Conservation (phyloP, 352 stramenopile genomes). For the Phytophthora colocasiae region DNA sequence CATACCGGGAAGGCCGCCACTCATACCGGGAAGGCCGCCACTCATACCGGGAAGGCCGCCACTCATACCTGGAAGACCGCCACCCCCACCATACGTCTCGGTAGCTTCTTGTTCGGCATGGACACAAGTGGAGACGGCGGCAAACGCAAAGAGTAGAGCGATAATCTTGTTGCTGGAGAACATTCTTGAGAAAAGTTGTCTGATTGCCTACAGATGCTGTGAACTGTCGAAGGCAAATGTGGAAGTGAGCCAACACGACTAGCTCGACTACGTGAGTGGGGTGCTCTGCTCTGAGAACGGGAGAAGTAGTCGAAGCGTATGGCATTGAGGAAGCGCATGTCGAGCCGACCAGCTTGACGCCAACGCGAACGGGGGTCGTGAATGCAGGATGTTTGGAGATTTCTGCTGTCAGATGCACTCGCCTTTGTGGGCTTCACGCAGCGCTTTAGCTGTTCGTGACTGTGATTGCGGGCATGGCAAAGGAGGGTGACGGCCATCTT, state of each 20-base stretch:
- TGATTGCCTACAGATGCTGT: not conserved
- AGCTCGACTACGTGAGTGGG: not conserved
- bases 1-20: not conserved
- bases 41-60: not conserved
- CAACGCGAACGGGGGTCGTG: not conserved
- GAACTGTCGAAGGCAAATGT: constrained; percentile 1
- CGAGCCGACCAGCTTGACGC: not conserved
- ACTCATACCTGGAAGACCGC: too few relatives aligned
- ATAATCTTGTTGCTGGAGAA: constrained; percentile 10
- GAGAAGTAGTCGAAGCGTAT: constrained; percentile 7
- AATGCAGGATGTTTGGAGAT: not conserved
- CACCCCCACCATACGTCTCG: constrained; percentile 1
- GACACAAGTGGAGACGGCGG: not conserved
- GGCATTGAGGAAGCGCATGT: not conserved
- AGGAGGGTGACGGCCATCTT: not conserved
- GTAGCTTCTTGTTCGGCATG: not conserved
- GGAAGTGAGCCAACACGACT: constrained; percentile 2
- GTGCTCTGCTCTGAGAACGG: not conserved
- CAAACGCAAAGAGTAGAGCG: constrained; percentile 1
- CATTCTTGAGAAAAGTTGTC: constrained; percentile 2
- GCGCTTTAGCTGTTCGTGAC: not conserved
- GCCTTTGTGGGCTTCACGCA: not conserved
- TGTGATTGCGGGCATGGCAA: constrained; percentile 9
- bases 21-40: not conserved
- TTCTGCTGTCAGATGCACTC: not conserved